Percentiles rank a stretch among this genome's conserved stretches.
phyloP scores from a whole-genome alignment of 768 basidiomycete species.

The Suillus bovinus region DNA sequence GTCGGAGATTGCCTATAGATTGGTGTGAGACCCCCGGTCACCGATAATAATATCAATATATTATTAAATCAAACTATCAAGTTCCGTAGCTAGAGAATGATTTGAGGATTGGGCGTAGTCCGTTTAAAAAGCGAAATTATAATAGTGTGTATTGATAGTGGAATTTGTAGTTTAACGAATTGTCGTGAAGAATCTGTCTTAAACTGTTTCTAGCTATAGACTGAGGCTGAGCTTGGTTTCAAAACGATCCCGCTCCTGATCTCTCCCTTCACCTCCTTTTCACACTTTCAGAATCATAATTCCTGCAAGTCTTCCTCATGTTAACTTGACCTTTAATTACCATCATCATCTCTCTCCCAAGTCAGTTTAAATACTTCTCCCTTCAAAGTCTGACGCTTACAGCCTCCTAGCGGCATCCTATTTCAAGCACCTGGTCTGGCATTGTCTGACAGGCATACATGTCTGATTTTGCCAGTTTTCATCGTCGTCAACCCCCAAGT shows the following conservation, averaged over 20 bases:
- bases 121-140: constrained; percentile 8
- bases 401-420: constrained; percentile 1
- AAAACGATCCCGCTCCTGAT: constrained; percentile 7
- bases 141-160: background rate
- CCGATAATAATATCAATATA: background rate
- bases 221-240: constrained; percentile 10
- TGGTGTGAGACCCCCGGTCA: constrained; percentile 12
- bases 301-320: constrained; percentile 20
- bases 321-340: constrained; percentile 14
- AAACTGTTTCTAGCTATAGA: background rate
- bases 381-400: background rate
- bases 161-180: background rate
- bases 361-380: background rate
- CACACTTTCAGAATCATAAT: constrained; percentile 3
- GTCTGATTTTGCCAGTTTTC: constrained; percentile 48
- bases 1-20: constrained; percentile 14
- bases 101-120: constrained; percentile 8
- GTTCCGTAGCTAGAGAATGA: constrained; percentile 5
- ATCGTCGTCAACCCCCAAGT: constrained; percentile 62
- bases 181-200: constrained; percentile 1
- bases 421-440: constrained; percentile 19
- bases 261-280: constrained; percentile 19
- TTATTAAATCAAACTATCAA: background rate
- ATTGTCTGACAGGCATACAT: constrained; percentile 31
- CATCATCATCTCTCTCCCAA: constrained; percentile 12